phyloP scores from a whole-genome alignment of 768 basidiomycete genomes.

The Neoboletus magnificus region DNA sequence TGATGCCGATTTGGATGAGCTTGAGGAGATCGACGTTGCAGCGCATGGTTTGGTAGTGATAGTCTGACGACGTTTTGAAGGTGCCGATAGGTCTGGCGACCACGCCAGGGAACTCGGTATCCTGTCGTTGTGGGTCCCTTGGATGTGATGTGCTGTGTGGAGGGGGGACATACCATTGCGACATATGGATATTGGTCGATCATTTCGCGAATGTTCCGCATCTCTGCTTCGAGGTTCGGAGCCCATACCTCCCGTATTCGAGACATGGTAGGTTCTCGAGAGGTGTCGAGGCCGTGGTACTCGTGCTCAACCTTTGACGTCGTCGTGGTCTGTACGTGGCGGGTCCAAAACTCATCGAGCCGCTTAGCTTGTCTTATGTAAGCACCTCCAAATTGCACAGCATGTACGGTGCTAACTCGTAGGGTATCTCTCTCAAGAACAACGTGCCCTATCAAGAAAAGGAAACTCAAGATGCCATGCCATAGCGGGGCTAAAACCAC shows the following conservation, averaged over 20 bases:
- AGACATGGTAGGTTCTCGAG: slow-evolving; percentile 45
- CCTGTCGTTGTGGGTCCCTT: slow-evolving; percentile 46
- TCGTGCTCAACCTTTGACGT: slow-evolving; percentile 8
- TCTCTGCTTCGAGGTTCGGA: slow-evolving; percentile 88
- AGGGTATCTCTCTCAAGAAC: slow-evolving; percentile 14
- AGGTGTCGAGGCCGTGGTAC: not conserved
- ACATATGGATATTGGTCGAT: slow-evolving; percentile 92
- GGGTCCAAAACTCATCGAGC: slow-evolving; percentile 11
- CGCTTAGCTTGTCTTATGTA: slow-evolving; percentile 25
- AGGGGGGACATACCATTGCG: slow-evolving; percentile 68
- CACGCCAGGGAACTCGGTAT: slow-evolving; percentile 98
- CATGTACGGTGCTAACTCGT: not conserved
- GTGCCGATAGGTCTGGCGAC: slow-evolving; percentile 95
- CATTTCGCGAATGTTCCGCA: slow-evolving; percentile 79
- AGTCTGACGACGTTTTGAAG: slow-evolving; percentile 96
- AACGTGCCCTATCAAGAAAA: slow-evolving; percentile 9
- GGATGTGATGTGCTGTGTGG: slow-evolving; percentile 1
- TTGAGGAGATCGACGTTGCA: slow-evolving; percentile 98
- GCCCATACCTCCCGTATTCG: slow-evolving; percentile 96
- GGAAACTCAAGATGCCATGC: slow-evolving; percentile 11
- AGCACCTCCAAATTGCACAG: slow-evolving; percentile 13
- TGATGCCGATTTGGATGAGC: slow-evolving; percentile 96
- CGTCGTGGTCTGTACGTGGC: slow-evolving; percentile 18
- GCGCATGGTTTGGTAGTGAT: slow-evolving; percentile 99
- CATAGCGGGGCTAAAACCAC: slow-evolving; percentile 49